A percentile compares a stretch with the other conserved stretches of the same genome.
Conservation (phyloP, 257 asterid species). For the Scutellaria baicalensis region DNA sequence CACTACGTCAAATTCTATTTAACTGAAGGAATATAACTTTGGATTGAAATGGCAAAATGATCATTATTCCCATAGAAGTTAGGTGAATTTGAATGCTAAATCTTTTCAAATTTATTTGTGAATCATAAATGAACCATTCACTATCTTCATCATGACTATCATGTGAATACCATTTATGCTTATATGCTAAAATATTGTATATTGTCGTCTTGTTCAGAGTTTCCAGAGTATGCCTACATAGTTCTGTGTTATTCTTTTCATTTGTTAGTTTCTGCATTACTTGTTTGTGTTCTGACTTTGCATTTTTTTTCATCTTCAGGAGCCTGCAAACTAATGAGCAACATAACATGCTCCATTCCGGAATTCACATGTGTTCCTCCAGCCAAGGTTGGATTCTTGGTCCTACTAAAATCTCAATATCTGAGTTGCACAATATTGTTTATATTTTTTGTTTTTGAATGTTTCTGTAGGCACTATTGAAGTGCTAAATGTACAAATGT, state of each 20-base stretch:
- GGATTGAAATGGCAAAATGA: not conserved
- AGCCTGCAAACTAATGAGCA: conserved; percentile 87
- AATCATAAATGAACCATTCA: not conserved
- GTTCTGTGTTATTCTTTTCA: not conserved
- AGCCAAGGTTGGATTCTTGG: conserved; percentile 58
- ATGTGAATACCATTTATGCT: not conserved
- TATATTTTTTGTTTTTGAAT: not conserved
- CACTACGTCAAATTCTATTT: not conserved
- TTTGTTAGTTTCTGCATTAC: not conserved
- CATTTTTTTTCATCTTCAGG: conserved; percentile 38
- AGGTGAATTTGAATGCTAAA: not conserved
- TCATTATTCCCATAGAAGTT: not conserved
- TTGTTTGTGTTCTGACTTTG: not conserved
- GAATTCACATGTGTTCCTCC: conserved; percentile 88
- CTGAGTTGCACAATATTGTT: not conserved
- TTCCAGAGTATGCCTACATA: not conserved
- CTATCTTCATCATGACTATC: not conserved
- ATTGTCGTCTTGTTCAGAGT: not conserved
- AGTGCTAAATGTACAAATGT: not conserved
- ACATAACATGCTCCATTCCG: conserved; percentile 83
- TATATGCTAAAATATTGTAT: not conserved
- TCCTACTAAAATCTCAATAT: not conserved
- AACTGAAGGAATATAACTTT: not conserved
- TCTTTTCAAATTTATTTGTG: not conserved
- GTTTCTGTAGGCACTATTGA: not conserved